Conservation (phyloP, 257 asterid genomes). For the Anisodus tanguticus region DNA sequence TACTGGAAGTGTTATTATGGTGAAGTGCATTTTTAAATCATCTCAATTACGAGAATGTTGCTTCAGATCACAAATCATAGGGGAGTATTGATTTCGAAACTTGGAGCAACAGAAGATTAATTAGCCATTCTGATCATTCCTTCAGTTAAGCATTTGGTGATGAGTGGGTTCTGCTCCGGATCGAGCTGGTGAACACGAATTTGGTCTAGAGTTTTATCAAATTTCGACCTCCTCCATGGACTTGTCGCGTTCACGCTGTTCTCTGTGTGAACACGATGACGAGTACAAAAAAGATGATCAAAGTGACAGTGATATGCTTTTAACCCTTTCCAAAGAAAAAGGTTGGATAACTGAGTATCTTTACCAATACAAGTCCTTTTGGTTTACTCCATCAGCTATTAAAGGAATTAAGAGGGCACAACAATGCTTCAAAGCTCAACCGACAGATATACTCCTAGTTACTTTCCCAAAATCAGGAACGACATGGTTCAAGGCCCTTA, state of each 20-base stretch:
- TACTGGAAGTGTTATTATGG: neutral
- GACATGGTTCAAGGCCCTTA: neutral
- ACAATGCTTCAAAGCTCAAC: neutral
- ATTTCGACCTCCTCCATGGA: neutral
- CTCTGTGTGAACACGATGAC: neutral
- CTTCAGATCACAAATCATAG: neutral
- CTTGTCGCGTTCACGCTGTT: neutral
- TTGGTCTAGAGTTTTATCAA: neutral
- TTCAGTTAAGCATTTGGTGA: neutral
- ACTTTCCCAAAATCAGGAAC: conserved; percentile 6
- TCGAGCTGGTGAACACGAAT: neutral
- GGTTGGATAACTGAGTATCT: conserved; percentile 9
- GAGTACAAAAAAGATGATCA: neutral
- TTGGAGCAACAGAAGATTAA: neutral
- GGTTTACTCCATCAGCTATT: neutral
- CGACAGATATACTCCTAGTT: neutral
- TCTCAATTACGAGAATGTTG: neutral
- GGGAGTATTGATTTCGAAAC: neutral
- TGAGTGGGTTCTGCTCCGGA: neutral
- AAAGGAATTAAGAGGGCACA: neutral
- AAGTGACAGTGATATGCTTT: neutral
- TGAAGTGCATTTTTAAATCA: neutral
- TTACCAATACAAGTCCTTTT: conserved; percentile 12
- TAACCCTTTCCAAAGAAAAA: neutral
- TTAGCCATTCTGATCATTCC: neutral